phyloP scores from a whole-genome alignment of 495 filamentous ascomycete species.

The Penicillium egyptiacum region DNA sequence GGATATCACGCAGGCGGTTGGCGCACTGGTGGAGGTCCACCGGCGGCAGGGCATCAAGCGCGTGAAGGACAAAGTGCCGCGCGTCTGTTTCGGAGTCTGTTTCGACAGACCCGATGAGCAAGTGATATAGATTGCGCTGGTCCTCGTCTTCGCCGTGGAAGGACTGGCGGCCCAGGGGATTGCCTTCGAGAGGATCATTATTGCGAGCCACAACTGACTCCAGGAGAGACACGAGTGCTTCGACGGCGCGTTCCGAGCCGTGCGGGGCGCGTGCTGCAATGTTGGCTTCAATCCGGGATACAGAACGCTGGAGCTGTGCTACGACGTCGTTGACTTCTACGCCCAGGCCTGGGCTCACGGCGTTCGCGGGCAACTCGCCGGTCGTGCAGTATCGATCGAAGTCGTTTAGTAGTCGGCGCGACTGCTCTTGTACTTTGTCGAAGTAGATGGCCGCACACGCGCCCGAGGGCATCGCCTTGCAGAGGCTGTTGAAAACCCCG shows the following conservation, averaged over 20 bases:
- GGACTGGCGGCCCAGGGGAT: slow-evolving; percentile 37
- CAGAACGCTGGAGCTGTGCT: slow-evolving; percentile 33
- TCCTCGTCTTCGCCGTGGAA: slow-evolving; percentile 48
- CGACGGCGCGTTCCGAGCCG: slow-evolving; percentile 40
- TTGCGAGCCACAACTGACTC: slow-evolving; percentile 47
- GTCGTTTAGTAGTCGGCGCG: slow-evolving; percentile 35
- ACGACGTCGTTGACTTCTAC: slow-evolving; percentile 37
- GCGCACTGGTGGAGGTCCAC: slow-evolving; percentile 36
- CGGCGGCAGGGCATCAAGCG: slow-evolving; percentile 37
- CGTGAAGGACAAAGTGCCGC: slow-evolving; percentile 46
- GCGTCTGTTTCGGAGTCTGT: slow-evolving; percentile 29
- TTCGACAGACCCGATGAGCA: slow-evolving; percentile 46
- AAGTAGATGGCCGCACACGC: slow-evolving; percentile 51
- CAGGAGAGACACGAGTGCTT: slow-evolving; percentile 44
- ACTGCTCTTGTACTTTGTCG: slow-evolving; percentile 43
- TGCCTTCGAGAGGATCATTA: slow-evolving; percentile 44
- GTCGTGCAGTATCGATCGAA: slow-evolving; percentile 47
- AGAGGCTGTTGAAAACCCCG: slow-evolving; percentile 45
- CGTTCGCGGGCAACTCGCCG: slow-evolving; percentile 27
- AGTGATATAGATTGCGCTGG: slow-evolving; percentile 51
- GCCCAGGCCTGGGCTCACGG: slow-evolving; percentile 17
- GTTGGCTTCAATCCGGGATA: slow-evolving; percentile 40
- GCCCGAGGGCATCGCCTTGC: slow-evolving; percentile 47
- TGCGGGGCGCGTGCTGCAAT: slow-evolving; percentile 37
- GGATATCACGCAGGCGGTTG: slow-evolving; percentile 34